Conservation (phyloP, 441 rosid genomes). For the Erodium texanum region DNA sequence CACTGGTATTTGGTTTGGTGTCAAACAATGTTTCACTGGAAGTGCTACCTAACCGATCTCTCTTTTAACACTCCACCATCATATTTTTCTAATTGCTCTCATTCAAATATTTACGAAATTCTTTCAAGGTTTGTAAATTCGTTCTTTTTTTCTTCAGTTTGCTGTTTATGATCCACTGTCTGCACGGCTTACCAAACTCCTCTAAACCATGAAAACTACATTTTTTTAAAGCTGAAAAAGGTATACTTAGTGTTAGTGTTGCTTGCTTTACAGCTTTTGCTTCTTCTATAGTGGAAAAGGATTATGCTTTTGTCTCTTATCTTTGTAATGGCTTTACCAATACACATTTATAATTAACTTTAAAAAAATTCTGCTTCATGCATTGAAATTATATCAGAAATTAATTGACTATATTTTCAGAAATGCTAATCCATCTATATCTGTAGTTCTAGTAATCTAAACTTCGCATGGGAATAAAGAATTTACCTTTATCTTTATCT, state of each 20-base stretch:
- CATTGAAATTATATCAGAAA: not conserved
- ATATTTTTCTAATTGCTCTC: too few species aligned
- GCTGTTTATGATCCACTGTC: not conserved
- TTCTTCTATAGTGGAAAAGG: conserved; percentile 11
- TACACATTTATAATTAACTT: conserved; percentile 11
- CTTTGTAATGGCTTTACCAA: conserved; percentile 12
- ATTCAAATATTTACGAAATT: too few species aligned
- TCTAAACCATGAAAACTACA: conserved; percentile 15
- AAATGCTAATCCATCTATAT: not conserved
- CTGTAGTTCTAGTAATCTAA: not conserved
- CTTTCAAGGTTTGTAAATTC: too few species aligned
- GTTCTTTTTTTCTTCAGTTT: too few species aligned
- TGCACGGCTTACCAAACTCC: conserved; percentile 8
- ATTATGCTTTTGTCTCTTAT: conserved; percentile 19
- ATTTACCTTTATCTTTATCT: not conserved
- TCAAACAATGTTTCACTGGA: too few species aligned
- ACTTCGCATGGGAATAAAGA: not conserved
- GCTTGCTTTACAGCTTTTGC: too few species aligned
- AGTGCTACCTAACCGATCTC: too few species aligned
- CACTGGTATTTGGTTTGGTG: too few species aligned
- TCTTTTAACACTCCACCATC: too few species aligned
- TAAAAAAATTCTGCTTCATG: not conserved
- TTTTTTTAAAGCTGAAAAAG: conserved; percentile 11
- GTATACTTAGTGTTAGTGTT: not conserved
- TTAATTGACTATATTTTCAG: not conserved